A percentile compares a stretch with the other conserved stretches of the same genome.
phyloP scores from a whole-genome alignment of 148 eudicot genomes.

The Camellia japonica region DNA sequence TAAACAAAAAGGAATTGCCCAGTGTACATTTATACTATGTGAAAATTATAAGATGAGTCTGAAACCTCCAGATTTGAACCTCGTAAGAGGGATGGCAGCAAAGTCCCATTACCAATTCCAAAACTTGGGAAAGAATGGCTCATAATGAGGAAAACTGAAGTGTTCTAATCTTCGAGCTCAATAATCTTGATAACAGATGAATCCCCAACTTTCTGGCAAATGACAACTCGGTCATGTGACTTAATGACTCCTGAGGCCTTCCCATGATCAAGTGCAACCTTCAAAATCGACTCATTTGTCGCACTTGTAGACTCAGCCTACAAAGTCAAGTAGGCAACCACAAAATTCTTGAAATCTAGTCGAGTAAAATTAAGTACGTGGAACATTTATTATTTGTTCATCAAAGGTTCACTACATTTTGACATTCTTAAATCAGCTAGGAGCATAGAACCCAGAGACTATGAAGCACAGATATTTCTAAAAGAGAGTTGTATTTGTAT shows the following conservation, averaged over 20 bases:
- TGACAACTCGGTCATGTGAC: constrained; percentile 79
- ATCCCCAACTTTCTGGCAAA: constrained; percentile 90
- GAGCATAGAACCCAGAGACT: no score
- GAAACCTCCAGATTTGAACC: not conserved
- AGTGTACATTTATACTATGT: not conserved
- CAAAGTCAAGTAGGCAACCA: constrained; percentile 8
- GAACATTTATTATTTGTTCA: no score
- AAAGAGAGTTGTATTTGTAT: no score
- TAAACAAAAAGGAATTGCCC: not conserved
- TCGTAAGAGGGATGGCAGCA: not conserved
- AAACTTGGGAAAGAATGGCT: constrained; percentile 9
- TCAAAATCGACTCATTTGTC: constrained; percentile 75
- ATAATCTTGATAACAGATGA: constrained; percentile 88
- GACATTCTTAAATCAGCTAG: no score
- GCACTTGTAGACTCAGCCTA: constrained; percentile 80
- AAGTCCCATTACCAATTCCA: not conserved
- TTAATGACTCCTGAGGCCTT: constrained; percentile 71
- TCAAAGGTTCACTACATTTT: not conserved
- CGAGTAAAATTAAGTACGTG: not conserved
- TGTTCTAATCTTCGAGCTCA: constrained; percentile 71
- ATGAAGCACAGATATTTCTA: no score
- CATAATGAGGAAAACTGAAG: not conserved
- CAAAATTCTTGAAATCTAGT: not conserved
- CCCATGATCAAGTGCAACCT: constrained; percentile 83
- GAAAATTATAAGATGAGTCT: not conserved